Base-by-base conservation (phyloP, 257 asterid species). In the Scutellaria minor region DNA sequence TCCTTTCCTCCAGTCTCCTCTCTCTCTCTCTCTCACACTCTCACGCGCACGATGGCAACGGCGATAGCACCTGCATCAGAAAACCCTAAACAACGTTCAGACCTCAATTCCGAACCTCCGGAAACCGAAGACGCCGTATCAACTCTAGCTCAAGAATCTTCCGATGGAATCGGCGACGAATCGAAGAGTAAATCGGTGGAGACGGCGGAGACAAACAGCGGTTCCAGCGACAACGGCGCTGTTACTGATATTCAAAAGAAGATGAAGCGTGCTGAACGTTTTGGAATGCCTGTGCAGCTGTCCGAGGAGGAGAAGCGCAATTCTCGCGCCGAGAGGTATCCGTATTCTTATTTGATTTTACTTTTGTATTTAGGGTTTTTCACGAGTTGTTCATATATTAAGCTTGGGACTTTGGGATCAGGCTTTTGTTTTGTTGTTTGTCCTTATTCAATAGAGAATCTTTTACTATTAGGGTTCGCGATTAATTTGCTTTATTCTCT, bases 211-310 rank as follows among this genome's bases (percentile, higher is more conserved):
- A 55, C 14, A 2, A 48, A 62, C 31, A 18, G 10, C 35, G 64
- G 5, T 71, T 44, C 22, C 13, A 75, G 75, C 9, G 79, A 52
- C 20, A 77, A 54, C 37, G 80, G 62, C 60, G 66, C 70, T 10
- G 86, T 54, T 6, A 76, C 84, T 56, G 90, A 77, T 78, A 74
- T 81, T 31, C 81, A 86, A 80, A 90, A 90, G 85, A 90, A 90
- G 86, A 83, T 83, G 75, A 84, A 83, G 68, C 87, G 96, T 18
- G 93, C 96, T 1, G 96, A 90, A 83, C 84, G 97, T 39, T 90
- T 90, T 14, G 93, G 93, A 3, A 37, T 83, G 81, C 75, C 96
- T 1, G 89, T 88, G 31, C 82, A 86, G 63, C 71, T 90, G 5
- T 83, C 95, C 9, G 95, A 90, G 81, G 72, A 79, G 61, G 96